A percentile compares a stretch with the other conserved stretches of the same genome.
These are phyloP conservation scores for Sarocladium kiliense DNA, from an alignment of 2,329 filamentous ascomycete genomes.

Conservation along the genomic window DNA sequence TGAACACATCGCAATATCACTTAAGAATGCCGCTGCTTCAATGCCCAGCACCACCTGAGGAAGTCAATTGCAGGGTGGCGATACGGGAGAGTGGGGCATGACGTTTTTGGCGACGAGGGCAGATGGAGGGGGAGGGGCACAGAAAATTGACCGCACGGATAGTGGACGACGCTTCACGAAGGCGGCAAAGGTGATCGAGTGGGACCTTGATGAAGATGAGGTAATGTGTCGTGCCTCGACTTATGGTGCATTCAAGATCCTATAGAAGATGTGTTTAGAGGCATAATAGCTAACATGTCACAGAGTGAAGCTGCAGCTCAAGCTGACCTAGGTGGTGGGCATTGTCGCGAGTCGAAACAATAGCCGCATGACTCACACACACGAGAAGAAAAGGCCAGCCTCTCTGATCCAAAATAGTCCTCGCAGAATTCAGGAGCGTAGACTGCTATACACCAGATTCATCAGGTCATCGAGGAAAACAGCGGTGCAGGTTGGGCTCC, in stretches of 20 bases:
- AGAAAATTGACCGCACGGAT: neutral
- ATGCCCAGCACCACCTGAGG: too few species aligned
- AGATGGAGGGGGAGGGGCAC: slow-evolving; percentile 4
- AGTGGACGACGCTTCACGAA: neutral
- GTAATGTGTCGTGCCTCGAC: neutral
- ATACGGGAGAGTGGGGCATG: slow-evolving; percentile 3
- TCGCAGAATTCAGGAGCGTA: neutral
- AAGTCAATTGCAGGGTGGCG: slow-evolving; percentile 7
- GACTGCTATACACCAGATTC: neutral
- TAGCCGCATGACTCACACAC: slow-evolving; percentile 2
- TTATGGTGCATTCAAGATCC: too few species aligned
- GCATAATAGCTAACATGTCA: neutral
- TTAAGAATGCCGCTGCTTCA: too few species aligned
- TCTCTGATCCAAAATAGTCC: neutral
- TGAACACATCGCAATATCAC: too few species aligned
- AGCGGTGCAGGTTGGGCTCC: slow-evolving; percentile 2
- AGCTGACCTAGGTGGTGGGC: neutral
- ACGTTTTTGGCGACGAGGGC: neutral
- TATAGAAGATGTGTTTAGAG: neutral
- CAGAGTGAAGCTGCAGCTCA: neutral
- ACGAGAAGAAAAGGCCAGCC: neutral
- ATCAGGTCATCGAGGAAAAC: neutral
- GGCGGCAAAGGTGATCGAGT: neutral
- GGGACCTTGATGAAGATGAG: neutral
- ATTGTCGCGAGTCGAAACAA: neutral